Evolutionary conservation across 139 green algal species (phyloP), one percentile per base, ranked within the genome.

Genomic region (Ettlia oleoabundans): DNA sequence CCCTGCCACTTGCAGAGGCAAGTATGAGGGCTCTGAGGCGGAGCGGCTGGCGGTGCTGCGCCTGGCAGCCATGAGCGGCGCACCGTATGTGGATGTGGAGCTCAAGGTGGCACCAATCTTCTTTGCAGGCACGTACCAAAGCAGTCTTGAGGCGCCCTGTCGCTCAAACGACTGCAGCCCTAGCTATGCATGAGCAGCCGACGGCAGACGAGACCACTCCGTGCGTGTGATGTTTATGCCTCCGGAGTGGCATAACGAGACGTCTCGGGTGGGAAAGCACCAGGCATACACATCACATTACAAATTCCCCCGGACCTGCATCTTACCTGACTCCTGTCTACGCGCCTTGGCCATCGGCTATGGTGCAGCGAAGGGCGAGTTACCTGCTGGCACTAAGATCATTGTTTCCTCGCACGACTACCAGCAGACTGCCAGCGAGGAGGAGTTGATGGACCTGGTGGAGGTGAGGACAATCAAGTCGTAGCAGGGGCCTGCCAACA

Each of bases 331-430:
- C 21, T n/a, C 18, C 55, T 65, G n/a, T n/a, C 28, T 42, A 2
- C 69, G n/a, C 42, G 1, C 18, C 53, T 28, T 18, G 0, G 32
- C 21, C 42, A 4, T 62, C 52, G n/a, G n/a, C n/a, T 28, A 2
- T 26, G 51, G 5, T 47, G 61, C 85, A 91, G 89, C 76, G 69
- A 33, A 53, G 38, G 85, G 85, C 33, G 83, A 91, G 83, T 84
- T 94, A 21, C 89, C 89, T 18, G 1, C 89, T 9, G 77, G 35
- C 51, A 96, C 88, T 41, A 90, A 92, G 53, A 38, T 99, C 64
- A 99, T 99, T 80, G 81, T 99, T n/a, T 98, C 93, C 9, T 91
- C 84, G 35, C 97, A 99, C 82, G 89, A 99, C 90, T 99, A 97
- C 62, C 71, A 94, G 47, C 43, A 67, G 38, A 98, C 95, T 0